Base-by-base conservation (phyloP, 1,139 yeast genomes). In the Kodamaea fungicola region DNA sequence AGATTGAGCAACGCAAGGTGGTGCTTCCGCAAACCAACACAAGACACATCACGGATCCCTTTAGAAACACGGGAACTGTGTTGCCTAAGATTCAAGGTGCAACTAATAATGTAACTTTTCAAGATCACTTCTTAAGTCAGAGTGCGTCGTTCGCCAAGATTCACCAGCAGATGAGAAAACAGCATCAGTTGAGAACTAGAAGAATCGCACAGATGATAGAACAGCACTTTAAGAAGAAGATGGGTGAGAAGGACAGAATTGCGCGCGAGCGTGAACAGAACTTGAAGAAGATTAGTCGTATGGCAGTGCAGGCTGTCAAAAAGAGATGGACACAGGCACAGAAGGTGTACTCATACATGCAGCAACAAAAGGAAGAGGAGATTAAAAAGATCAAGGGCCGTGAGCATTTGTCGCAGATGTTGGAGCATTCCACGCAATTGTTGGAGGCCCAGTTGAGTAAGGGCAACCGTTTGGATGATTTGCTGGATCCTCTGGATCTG, bases 251-350 rank as follows among this genome's bases (percentile, higher is more conserved):
- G 46, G 97, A 92, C 47, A 76, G 95, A 44, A 76, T 80, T 42
- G 74, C 75, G 12, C 78, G 79, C 44, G 92, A 84, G 44, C 75
- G 79, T 48, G 90, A 86, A 49, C 84, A 73, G 46, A 78, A 78
- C 42, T 68, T 85, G 43, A 70, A 74, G 40, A 78, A 75, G 40
- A 62, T 90, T 26, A 95, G 97, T 23, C 78, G 89, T 49, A 72
- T 80, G 39, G 87, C 95, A 0, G 82, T 86, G 1, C 83, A 80
- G 47, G 90, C 92, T 27, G 96, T 92, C 7, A 83, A 83, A 62
- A 88, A 83, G 55, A 81, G 95, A 55, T 94, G 99, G 99, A 67
- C 72, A 22, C 74, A 90, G 39, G 98, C 97, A 2, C 86, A 83
- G 45, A 89, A 87, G 54, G 97, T 95, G 0, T 82, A 78, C 52